phyloP scores from a whole-genome alignment of 2,329 filamentous ascomycete genomes.

The Beauveria asiatica region DNA sequence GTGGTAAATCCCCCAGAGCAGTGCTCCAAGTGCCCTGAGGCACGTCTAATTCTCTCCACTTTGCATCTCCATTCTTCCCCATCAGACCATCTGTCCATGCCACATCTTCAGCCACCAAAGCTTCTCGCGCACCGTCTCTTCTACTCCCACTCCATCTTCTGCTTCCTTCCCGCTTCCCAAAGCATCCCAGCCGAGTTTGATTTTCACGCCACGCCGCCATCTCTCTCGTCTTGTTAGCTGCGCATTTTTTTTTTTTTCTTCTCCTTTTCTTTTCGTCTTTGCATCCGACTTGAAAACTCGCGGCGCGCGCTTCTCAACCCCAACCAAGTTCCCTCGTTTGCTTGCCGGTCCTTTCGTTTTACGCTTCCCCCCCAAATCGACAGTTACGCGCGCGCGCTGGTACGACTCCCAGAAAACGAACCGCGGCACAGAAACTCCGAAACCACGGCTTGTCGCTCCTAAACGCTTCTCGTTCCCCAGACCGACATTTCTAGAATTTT shows the following conservation, averaged over 20 bases:
- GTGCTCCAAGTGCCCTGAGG: neutral
- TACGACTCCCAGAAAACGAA: neutral
- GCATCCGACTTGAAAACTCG: neutral
- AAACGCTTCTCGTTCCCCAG: neutral
- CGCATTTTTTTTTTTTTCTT: neutral
- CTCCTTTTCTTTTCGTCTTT: neutral
- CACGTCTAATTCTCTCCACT: neutral
- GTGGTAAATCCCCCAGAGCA: neutral
- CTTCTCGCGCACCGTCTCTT: neutral
- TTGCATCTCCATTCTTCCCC: neutral
- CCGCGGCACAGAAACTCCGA: neutral
- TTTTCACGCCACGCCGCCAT: neutral
- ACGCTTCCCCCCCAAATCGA: neutral
- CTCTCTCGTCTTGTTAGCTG: neutral
- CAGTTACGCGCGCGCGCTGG: neutral
- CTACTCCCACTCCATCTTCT: neutral
- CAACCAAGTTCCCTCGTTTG: neutral
- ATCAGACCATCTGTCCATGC: conserved; percentile 6
- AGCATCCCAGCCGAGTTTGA: neutral
- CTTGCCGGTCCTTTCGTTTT: conserved; percentile 2
- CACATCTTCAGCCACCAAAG: conserved; percentile 5
- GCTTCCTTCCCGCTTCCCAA: neutral
- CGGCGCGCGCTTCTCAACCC: neutral
- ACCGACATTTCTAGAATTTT: neutral
- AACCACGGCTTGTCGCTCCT: neutral